These are phyloP conservation scores for Pseudodiploospora longispora DNA, from an alignment of 2,329 filamentous ascomycete species.

Conservation along the genomic window DNA sequence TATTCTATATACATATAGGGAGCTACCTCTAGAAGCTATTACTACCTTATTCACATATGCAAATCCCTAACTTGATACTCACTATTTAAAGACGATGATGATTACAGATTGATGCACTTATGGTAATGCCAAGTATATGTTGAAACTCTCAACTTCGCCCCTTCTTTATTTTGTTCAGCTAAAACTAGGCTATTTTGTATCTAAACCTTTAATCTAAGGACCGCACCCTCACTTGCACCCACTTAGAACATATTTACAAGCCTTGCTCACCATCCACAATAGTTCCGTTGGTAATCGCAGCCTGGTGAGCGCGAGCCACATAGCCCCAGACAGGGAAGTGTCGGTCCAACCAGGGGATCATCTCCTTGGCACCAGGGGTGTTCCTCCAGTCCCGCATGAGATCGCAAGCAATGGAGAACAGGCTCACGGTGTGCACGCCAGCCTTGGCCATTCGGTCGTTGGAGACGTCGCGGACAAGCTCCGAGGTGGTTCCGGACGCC, in stretches of 20 bases:
- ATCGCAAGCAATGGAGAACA: slow-evolving; percentile 58
- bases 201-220: too few relatives aligned
- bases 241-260: background rate
- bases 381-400: slow-evolving; percentile 64
- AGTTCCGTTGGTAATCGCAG: slow-evolving; percentile 3
- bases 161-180: too few relatives aligned
- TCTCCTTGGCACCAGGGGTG: slow-evolving; percentile 41
- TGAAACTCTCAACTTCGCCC: too few relatives aligned
- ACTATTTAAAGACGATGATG: too few relatives aligned
- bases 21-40: too few relatives aligned
- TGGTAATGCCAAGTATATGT: too few relatives aligned
- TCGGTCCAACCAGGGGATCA: slow-evolving; percentile 56
- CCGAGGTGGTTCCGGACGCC: slow-evolving; percentile 57
- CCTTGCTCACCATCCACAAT: slow-evolving; percentile 3
- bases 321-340: slow-evolving; percentile 59
- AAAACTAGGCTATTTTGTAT: too few relatives aligned
- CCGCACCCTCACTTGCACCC: too few relatives aligned
- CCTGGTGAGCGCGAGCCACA: slow-evolving; percentile 38
- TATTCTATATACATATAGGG: too few relatives aligned
- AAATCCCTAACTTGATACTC: too few relatives aligned
- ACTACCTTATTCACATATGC: too few relatives aligned
- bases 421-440: slow-evolving; percentile 54
- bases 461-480: slow-evolving; percentile 38
- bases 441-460: slow-evolving; percentile 60
- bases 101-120: too few relatives aligned